Base-by-base conservation (phyloP, 108 stramenopile species). In the Nitzschia inconspicua region DNA sequence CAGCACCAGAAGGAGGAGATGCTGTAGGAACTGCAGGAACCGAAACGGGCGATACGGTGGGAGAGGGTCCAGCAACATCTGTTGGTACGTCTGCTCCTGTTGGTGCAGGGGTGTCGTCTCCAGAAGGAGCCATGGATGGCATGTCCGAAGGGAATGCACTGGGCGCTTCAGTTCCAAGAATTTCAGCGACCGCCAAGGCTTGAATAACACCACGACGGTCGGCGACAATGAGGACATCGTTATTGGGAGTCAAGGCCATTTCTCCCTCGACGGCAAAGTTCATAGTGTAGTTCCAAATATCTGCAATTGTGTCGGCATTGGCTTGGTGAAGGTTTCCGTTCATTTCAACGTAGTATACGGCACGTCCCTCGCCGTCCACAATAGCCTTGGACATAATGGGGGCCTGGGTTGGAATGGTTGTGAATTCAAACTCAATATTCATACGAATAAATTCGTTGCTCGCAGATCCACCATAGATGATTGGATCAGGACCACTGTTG, bases 301-400 rank as follows among this genome's bases (percentile, higher is more conserved):
- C 70, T 19, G 16, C 26, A 2, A 51, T 14, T 18, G 22, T 46
- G 27, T 63, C 62, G 34, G 51, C 57, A 28, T 52, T 29, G 6
- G 48, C 62, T 50, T 41, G 39, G 36, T 71, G 70, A 9, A 71
- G n/a, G 8, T 29, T 42, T 14, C 70, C 70, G 1, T 26, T 41
- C 0, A 32, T 48, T 49, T 71, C 70, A 14, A 52, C 49, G 46
- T 57, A 71, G 62, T 71, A 71, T 1, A 71, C 70, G 22, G 32
- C 55, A 32, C 62, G 54, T n/a, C 49, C 55, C n/a, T 37, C 50
- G 14, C 60, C 60, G 37, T 63, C 61, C 3, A 71, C 32, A 19
- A 55, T 24, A n/a, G 70, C 60, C 27, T 26, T 39, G 24, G 70
- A 23, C 40, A 44, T 58, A 31, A 71, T 48, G 48, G 40, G 35